A percentile compares a stretch with the other conserved stretches of the same genome.
These are phyloP conservation scores for Dioscorea zingiberensis DNA, from an alignment of 106 monocot genomes.

Conservation along the genomic window DNA sequence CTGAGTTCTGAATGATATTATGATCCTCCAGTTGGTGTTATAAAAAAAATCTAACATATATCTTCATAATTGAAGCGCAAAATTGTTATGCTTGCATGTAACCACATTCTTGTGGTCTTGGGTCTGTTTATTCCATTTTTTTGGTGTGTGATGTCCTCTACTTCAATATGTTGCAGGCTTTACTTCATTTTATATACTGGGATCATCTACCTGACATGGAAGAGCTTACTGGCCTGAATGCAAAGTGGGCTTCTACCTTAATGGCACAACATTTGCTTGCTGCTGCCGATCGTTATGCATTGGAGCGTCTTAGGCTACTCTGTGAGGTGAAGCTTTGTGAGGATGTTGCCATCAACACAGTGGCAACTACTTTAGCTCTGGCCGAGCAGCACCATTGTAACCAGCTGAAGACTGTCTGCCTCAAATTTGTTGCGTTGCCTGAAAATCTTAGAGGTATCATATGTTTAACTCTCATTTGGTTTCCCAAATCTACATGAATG, in stretches of 20 bases:
- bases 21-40: too few species aligned
- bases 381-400: slow-evolving; percentile 86
- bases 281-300: slow-evolving; percentile 77
- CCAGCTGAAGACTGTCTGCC: slow-evolving; percentile 71
- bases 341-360: slow-evolving; percentile 82
- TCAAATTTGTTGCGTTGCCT: slow-evolving; percentile 75
- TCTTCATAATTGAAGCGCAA: too few species aligned
- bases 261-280: slow-evolving; percentile 91
- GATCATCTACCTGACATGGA: slow-evolving; percentile 74
- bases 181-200: slow-evolving; percentile 91
- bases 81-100: background rate
- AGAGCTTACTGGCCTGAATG: slow-evolving; percentile 61
- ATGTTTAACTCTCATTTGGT: background rate
- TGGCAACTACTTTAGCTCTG: slow-evolving; percentile 79
- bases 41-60: too few species aligned
- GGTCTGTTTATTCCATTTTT: background rate
- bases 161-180: slow-evolving; percentile 40
- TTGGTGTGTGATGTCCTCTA: background rate
- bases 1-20: background rate
- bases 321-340: slow-evolving; percentile 72
- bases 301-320: slow-evolving; percentile 67
- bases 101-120: background rate
- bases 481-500: background rate
- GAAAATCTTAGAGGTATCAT: slow-evolving; percentile 81
- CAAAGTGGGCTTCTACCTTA: slow-evolving; percentile 63